phyloP scores from a whole-genome alignment of 129 eudicot species.

The Rutidosis leptorrhynchoides region DNA sequence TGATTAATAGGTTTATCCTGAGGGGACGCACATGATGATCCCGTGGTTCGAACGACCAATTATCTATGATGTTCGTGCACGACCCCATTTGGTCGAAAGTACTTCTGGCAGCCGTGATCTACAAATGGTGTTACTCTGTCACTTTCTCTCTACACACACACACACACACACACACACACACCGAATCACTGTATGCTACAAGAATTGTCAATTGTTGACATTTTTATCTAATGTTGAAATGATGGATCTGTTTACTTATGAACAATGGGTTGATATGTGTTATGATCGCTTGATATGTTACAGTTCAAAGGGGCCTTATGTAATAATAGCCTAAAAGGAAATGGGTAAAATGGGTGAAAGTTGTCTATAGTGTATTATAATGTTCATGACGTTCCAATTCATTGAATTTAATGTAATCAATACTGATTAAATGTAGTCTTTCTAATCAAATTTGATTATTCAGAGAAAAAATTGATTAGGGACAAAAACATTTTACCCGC shows the following conservation, averaged over 20 bases:
- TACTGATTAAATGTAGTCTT: not conserved
- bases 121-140: slow-evolving; percentile 31
- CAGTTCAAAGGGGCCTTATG: not conserved
- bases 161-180: not conserved
- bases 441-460: too few species aligned
- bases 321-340: not conserved
- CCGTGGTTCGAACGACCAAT: slow-evolving; percentile 43
- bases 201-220: too few species aligned
- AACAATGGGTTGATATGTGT: not conserved
- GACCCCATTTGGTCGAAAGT: slow-evolving; percentile 39
- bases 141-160: too few species aligned
- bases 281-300: not conserved
- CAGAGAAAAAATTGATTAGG: too few species aligned
- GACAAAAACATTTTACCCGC: too few species aligned
- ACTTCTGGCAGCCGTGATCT: slow-evolving; percentile 45
- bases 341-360: not conserved
- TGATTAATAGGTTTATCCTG: slow-evolving; percentile 35
- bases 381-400: not conserved
- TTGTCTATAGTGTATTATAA: not conserved
- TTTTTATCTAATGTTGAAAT: too few species aligned
- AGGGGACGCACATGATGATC: slow-evolving; percentile 41
- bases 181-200: not conserved
- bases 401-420: too few species aligned
- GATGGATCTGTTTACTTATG: not conserved
- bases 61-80: slow-evolving; percentile 45